Evolutionary conservation across 495 filamentous ascomycete species (phyloP).

Genomic region (Aspergillus indologenus): DNA sequence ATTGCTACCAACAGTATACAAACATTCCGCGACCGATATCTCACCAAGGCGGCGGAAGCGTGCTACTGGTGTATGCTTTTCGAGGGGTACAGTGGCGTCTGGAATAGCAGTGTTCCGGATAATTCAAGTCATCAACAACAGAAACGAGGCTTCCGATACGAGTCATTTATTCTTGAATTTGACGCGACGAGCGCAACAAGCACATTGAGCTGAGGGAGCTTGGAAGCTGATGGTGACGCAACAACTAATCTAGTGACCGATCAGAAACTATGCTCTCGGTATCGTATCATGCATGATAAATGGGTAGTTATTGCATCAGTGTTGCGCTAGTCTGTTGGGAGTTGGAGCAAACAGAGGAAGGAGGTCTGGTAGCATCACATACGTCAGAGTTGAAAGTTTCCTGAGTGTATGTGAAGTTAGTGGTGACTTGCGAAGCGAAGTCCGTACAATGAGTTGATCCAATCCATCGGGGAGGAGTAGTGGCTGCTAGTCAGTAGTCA

Average conservation of each 20-base stretch:
- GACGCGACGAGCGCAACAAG: neutral
- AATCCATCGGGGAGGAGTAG: too few relatives aligned
- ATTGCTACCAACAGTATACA: slow-evolving; percentile 54
- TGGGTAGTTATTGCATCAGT: neutral
- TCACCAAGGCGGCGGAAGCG: slow-evolving; percentile 56
- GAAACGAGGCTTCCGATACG: slow-evolving; percentile 38
- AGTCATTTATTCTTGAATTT: slow-evolving; percentile 43
- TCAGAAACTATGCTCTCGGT: neutral
- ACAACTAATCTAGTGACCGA: neutral
- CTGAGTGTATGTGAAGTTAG: neutral
- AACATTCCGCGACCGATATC: slow-evolving; percentile 56
- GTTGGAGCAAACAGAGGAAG: neutral
- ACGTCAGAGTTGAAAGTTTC: neutral
- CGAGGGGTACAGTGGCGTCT: slow-evolving; percentile 44
- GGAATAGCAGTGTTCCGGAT: slow-evolving; percentile 31
- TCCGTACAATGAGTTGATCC: neutral
- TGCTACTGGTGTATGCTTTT: slow-evolving; percentile 59
- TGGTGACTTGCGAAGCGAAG: neutral
- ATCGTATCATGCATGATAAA: neutral
- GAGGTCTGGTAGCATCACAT: neutral
- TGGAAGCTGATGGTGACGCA: neutral
- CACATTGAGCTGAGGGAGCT: neutral
- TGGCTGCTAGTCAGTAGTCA: neutral
- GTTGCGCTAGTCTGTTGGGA: neutral
- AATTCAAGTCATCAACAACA: slow-evolving; percentile 18